Evolutionary conservation across 441 rosid species (phyloP).

Genomic region (Adansonia grandidieri): DNA sequence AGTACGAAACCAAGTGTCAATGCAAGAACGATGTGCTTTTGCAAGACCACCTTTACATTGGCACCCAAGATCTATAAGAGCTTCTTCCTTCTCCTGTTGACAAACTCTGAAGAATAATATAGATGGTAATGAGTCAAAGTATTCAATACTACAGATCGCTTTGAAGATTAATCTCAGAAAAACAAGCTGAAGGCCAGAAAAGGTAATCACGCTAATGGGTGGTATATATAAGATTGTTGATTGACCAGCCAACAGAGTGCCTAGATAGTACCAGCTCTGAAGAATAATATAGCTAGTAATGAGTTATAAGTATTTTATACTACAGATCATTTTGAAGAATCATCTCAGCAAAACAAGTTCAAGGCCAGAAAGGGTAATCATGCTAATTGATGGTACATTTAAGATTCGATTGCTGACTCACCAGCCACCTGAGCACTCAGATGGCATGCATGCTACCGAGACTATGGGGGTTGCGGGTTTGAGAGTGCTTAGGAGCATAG

Average conservation of each 20-base stretch:
- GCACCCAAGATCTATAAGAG: conserved; percentile 81
- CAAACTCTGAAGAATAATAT: conserved; percentile 60
- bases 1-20: conserved; percentile 81
- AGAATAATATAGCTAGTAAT: conserved; percentile 17
- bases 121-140: background rate
- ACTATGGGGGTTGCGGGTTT: no score
- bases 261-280: no score
- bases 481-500: background rate
- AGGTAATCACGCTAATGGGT: background rate
- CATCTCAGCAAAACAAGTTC: background rate
- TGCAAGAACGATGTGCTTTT: conserved; percentile 74
- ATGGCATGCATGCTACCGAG: background rate
- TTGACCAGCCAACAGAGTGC: background rate
- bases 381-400: background rate
- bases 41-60: conserved; percentile 83
- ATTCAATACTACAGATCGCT: background rate
- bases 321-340: conserved; percentile 13
- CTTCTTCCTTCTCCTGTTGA: conserved; percentile 84
- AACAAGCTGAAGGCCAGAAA: conserved; percentile 3
- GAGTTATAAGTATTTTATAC: background rate
- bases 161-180: background rate
- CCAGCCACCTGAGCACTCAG: background rate
- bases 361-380: background rate
- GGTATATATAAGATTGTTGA: background rate
- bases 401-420: background rate